These are phyloP conservation scores for Gossypium longicalyx DNA, from an alignment of 345 rosid genomes.

Conservation along the genomic window DNA sequence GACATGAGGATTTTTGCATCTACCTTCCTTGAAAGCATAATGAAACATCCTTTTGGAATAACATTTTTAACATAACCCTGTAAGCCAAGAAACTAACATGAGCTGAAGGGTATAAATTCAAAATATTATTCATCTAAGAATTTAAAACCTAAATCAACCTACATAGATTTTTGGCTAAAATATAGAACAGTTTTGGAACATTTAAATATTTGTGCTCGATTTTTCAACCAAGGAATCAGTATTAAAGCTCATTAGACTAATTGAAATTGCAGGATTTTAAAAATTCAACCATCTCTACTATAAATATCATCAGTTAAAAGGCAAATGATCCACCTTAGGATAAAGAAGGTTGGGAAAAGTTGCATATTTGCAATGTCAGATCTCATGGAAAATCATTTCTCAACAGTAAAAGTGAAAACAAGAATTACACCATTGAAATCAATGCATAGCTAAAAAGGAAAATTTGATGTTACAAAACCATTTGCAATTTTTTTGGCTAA, in stretches of 20 bases:
- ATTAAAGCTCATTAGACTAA: not conserved
- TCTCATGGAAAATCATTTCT: not conserved
- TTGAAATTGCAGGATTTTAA: not conserved
- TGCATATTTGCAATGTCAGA: not conserved
- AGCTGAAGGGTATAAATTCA: constrained; percentile 5
- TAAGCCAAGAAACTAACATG: constrained; percentile 15
- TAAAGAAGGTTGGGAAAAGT: not conserved
- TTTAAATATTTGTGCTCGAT: not conserved
- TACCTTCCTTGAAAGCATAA: constrained; percentile 70
- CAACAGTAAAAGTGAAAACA: not conserved
- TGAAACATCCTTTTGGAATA: constrained; percentile 79
- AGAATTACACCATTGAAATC: not conserved
- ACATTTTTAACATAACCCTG: constrained; percentile 95
- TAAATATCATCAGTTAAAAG: not conserved
- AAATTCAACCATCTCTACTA: not conserved
- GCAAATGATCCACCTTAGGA: not conserved
- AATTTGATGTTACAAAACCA: not conserved
- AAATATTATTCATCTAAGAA: not conserved
- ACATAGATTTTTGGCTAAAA: not conserved
- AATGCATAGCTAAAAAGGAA: not conserved
- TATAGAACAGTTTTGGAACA: not conserved
- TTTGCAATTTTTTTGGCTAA: not conserved
- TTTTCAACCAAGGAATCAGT: not conserved
- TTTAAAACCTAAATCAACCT: not conserved
- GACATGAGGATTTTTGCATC: constrained; percentile 83